Percentiles rank a stretch among this genome's conserved stretches.
Conservation (phyloP, 305 asterid species). For the Plantago coronopus region DNA sequence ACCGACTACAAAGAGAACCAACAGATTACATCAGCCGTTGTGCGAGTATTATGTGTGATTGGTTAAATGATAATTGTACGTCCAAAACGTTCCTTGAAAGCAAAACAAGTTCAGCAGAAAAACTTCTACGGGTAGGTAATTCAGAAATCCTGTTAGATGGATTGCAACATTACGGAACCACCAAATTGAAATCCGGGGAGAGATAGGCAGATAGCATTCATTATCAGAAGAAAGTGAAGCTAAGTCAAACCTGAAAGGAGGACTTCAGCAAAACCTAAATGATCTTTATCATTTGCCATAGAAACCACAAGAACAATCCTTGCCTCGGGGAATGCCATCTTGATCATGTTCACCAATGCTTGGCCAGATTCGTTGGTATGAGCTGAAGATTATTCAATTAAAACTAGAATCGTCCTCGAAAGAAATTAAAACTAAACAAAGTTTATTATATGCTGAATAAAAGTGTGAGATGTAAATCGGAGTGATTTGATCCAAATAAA, state of each 20-base stretch:
- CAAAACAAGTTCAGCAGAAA: too few relatives aligned
- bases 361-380: conserved; percentile 92
- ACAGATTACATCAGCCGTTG: conserved; percentile 9
- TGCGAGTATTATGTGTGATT: background rate
- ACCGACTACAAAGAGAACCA: conserved; percentile 38
- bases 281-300: conserved; percentile 95
- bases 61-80: too few relatives aligned
- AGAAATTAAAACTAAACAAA: conserved; percentile 15
- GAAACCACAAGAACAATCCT: conserved; percentile 72
- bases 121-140: too few relatives aligned
- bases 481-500: too few relatives aligned
- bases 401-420: conserved; percentile 8
- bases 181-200: too few relatives aligned
- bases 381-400: conserved; percentile 47
- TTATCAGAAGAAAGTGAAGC: conserved; percentile 14
- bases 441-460: background rate
- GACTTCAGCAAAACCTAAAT: conserved; percentile 69
- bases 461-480: too few relatives aligned
- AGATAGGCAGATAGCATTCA: background rate
- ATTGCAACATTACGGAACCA: too few relatives aligned
- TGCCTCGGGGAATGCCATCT: conserved; percentile 50
- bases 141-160: too few relatives aligned
- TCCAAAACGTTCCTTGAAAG: too few relatives aligned
- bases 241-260: conserved; percentile 59
- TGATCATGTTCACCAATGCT: conserved; percentile 59